Conservation (phyloP, 441 rosid genomes). For the Populus hybrid region DNA sequence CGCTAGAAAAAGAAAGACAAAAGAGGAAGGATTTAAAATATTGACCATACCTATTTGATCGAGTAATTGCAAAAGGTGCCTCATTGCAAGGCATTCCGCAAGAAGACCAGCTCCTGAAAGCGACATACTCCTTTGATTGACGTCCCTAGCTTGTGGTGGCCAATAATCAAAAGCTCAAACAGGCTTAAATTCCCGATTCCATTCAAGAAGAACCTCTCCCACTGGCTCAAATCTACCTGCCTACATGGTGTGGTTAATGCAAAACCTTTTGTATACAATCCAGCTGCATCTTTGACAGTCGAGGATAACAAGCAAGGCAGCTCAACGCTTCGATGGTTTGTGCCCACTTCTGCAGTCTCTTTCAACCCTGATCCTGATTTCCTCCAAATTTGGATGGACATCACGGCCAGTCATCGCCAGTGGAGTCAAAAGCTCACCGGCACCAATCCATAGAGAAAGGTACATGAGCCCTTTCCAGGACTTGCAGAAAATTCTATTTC, state of each 20-base stretch:
- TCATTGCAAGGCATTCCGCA: too few relatives aligned
- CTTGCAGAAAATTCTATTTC: conserved; percentile 39
- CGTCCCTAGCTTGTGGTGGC: conserved; percentile 84
- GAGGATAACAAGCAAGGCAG: conserved; percentile 54
- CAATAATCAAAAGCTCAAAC: conserved; percentile 68
- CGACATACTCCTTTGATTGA: conserved; percentile 76
- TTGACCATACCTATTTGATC: background rate
- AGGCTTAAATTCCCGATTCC: conserved; percentile 56
- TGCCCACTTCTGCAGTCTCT: conserved; percentile 72
- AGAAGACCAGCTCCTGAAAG: conserved; percentile 72
- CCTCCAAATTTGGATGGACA: conserved; percentile 68
- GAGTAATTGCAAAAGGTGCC: background rate
- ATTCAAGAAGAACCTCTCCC: conserved; percentile 93
- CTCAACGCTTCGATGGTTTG: conserved; percentile 53
- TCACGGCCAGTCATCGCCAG: conserved; percentile 54
- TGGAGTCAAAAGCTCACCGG: conserved; percentile 62
- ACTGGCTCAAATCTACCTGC: conserved; percentile 77
- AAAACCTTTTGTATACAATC: conserved; percentile 65
- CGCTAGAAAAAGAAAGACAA: background rate
- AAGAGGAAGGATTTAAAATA: background rate
- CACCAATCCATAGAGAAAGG: conserved; percentile 77
- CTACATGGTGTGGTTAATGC: conserved; percentile 77
- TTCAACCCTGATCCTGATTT: conserved; percentile 66
- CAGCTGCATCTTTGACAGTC: conserved; percentile 71
- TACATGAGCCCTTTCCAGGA: conserved; percentile 64